Evolutionary conservation across 2,329 filamentous ascomycete genomes (phyloP).

Genomic region (Colletotrichum simmondsii): DNA sequence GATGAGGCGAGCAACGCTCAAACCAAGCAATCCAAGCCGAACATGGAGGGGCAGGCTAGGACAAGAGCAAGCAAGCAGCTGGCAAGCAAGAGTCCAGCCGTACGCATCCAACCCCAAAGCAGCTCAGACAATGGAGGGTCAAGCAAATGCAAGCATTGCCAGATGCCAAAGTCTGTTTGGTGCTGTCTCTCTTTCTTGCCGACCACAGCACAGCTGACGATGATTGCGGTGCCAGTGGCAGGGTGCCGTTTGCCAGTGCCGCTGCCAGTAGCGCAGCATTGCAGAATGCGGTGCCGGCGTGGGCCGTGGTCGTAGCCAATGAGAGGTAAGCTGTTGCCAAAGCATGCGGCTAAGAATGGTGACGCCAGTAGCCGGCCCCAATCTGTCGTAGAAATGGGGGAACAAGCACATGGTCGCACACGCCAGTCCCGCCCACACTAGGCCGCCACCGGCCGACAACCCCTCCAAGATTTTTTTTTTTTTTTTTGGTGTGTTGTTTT

Average conservation of each 20-base stretch:
- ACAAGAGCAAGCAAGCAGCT: background rate
- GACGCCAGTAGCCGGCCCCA: slow-evolving; percentile 15
- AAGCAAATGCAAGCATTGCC: background rate
- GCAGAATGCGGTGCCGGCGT: slow-evolving; percentile 23
- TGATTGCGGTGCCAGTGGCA: slow-evolving; percentile 17
- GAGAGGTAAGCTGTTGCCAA: slow-evolving; percentile 19
- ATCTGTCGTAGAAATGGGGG: slow-evolving; percentile 17
- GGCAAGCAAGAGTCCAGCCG: slow-evolving; percentile 18
- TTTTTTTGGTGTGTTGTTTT: slow-evolving; percentile 20
- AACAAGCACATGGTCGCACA: slow-evolving; percentile 25
- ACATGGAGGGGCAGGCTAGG: background rate
- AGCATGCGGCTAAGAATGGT: slow-evolving; percentile 23
- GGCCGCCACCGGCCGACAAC: slow-evolving; percentile 32
- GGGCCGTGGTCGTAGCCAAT: slow-evolving; percentile 24
- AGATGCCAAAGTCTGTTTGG: background rate
- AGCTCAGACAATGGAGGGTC: slow-evolving; percentile 1
- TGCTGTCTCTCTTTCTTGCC: background rate
- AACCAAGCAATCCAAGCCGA: slow-evolving; percentile 9
- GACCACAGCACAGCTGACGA: slow-evolving; percentile 17
- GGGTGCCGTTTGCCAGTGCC: too few relatives aligned
- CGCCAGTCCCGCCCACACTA: slow-evolving; percentile 13
- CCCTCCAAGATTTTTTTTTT: slow-evolving; percentile 28
- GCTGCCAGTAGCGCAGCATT: background rate
- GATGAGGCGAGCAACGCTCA: background rate
- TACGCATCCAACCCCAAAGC: slow-evolving; percentile 1